These are phyloP conservation scores for Epicoccum sorghinum DNA, from an alignment of 2,329 filamentous ascomycete species.

Conservation along the genomic window DNA sequence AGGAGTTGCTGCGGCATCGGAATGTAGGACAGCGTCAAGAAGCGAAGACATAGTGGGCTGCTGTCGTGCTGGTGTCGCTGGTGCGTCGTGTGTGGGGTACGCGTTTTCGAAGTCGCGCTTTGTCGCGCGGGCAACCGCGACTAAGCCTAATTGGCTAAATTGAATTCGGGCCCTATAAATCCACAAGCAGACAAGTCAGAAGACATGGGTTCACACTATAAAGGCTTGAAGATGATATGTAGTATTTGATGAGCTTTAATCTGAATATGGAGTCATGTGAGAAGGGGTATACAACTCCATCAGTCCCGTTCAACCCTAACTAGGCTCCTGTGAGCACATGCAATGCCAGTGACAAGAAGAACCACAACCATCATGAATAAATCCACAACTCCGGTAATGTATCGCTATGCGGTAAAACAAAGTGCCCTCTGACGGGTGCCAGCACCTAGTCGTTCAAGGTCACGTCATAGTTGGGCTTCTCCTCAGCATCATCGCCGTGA, in stretches of 20 bases:
- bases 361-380: not conserved
- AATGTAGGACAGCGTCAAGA: conserved; percentile 57
- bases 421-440: not conserved
- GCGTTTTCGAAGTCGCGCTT: conserved; percentile 12
- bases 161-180: not conserved
- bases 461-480: conserved; percentile 27
- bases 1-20: conserved; percentile 51
- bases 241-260: not conserved
- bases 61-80: conserved; percentile 7
- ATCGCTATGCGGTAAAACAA: not conserved
- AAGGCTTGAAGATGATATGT: not conserved
- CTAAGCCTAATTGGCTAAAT: conserved; percentile 11
- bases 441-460: conserved; percentile 24
- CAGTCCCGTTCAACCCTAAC: not conserved
- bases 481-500: conserved; percentile 43
- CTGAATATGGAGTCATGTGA: not conserved
- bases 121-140: conserved; percentile 12
- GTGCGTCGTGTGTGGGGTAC: conserved; percentile 11
- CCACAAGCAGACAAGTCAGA: no score
- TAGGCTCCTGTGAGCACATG: not conserved
- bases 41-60: conserved; percentile 57
- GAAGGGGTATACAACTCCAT: conserved; percentile 14
- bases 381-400: not conserved
- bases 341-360: conserved; percentile 1
- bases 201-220: no score